A percentile compares a stretch with the other conserved stretches of the same genome.
These are phyloP conservation scores for Pseudogymnoascus sp. DNA, from an alignment of 2,329 filamentous ascomycete species.

Conservation along the genomic window DNA sequence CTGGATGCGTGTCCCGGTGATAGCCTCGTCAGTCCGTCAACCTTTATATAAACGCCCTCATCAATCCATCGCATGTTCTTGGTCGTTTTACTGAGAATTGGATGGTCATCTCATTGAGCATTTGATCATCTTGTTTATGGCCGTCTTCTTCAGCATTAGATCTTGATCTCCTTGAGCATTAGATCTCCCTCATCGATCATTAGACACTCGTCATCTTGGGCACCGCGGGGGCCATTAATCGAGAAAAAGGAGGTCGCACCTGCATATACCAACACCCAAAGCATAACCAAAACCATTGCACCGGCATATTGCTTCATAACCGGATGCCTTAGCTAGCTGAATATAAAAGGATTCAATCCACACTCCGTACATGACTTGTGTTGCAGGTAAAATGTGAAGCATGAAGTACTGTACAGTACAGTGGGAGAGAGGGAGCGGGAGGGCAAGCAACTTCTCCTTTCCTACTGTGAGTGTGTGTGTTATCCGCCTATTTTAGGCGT, in stretches of 20 bases:
- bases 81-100: background rate
- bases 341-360: background rate
- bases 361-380: background rate
- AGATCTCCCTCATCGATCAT: too few relatives aligned
- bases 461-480: background rate
- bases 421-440: background rate
- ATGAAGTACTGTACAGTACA: background rate
- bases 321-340: background rate
- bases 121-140: background rate
- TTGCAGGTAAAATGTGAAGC: background rate
- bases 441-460: background rate
- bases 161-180: background rate
- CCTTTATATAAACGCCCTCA: conserved; percentile 60
- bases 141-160: background rate
- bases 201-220: background rate
- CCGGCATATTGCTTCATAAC: background rate
- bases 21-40: conserved; percentile 62
- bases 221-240: background rate
- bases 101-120: background rate
- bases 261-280: background rate
- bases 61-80: conserved; percentile 79
- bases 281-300: background rate
- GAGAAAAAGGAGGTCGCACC: background rate
- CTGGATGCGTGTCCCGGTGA: conserved; percentile 75
- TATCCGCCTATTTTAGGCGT: background rate